Percentiles rank a stretch among this genome's conserved stretches.
Conservation (phyloP, 768 basidiomycete species). For the Rhizopogon rudus region DNA sequence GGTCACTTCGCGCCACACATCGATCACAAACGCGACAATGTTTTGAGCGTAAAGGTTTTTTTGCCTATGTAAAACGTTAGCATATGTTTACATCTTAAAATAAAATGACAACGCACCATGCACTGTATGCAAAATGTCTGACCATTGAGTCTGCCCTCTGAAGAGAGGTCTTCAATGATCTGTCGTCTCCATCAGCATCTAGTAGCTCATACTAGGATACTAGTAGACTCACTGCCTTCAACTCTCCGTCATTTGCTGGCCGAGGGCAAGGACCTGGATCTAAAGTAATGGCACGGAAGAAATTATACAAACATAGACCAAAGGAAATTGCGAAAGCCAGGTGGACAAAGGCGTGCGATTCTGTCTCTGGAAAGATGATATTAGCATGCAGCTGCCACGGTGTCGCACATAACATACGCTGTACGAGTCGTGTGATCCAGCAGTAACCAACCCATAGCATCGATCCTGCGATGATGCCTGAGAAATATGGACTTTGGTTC, state of each 20-base stretch:
- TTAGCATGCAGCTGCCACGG: not conserved
- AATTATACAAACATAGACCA: slow-evolving; percentile 79
- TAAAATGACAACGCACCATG: slow-evolving; percentile 52
- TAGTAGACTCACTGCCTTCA: slow-evolving; percentile 66
- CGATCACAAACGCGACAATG: slow-evolving; percentile 91
- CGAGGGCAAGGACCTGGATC: slow-evolving; percentile 88
- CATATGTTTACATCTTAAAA: not conserved
- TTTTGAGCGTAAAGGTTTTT: slow-evolving; percentile 89
- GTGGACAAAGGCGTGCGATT: slow-evolving; percentile 71
- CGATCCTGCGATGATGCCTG: slow-evolving; percentile 82
- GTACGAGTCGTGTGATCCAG: slow-evolving; percentile 76
- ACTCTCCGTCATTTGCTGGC: slow-evolving; percentile 75
- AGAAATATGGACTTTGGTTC: slow-evolving; percentile 86
- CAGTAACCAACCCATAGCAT: slow-evolving; percentile 83
- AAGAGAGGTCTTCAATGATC: slow-evolving; percentile 90
- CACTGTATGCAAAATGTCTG: slow-evolving; percentile 96
- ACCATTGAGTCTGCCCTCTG: slow-evolving; percentile 84
- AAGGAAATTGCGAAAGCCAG: slow-evolving; percentile 68
- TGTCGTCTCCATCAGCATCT: slow-evolving; percentile 22
- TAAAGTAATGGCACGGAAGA: slow-evolving; percentile 83
- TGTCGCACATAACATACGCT: slow-evolving; percentile 41
- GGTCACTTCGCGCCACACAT: slow-evolving; percentile 88
- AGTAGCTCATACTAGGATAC: not conserved
- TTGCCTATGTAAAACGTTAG: slow-evolving; percentile 42
- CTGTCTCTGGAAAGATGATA: slow-evolving; percentile 48